A percentile compares a stretch with the other conserved stretches of the same genome.
Conservation (phyloP, 306 rosid genomes). For the Benincasa hispida region DNA sequence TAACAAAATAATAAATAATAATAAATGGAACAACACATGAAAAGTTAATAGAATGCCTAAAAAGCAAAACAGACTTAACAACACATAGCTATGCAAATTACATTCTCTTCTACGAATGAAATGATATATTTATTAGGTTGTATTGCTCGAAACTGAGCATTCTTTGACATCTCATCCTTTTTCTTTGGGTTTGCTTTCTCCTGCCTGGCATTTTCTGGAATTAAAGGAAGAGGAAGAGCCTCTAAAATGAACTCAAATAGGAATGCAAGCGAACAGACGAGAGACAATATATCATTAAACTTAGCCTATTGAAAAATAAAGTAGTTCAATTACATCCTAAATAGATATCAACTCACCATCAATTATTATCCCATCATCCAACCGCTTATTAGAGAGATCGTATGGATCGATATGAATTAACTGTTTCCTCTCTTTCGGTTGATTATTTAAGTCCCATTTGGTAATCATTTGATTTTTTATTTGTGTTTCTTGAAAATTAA, state of each 20-base stretch:
- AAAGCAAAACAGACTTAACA: not conserved
- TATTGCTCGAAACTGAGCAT: slow-evolving; percentile 82
- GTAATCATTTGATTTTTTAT: too few relatives aligned
- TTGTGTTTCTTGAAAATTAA: too few relatives aligned
- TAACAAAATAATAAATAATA: slow-evolving; percentile 11
- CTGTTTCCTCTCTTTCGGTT: slow-evolving; percentile 53
- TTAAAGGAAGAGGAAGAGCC: too few relatives aligned
- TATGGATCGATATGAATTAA: slow-evolving; percentile 48
- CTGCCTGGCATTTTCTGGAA: slow-evolving; percentile 42
- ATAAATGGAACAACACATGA: slow-evolving; percentile 7
- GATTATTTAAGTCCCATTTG: too few relatives aligned
- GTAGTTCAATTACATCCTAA: not conserved
- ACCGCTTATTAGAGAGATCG: slow-evolving; percentile 79
- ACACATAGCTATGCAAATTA: slow-evolving; percentile 39
- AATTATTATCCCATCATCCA: slow-evolving; percentile 36
- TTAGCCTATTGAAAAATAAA: not conserved
- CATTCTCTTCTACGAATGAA: slow-evolving; percentile 82
- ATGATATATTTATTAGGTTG: slow-evolving; percentile 80
- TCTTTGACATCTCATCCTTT: slow-evolving; percentile 52
- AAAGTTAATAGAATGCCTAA: not conserved
- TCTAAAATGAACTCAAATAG: not conserved
- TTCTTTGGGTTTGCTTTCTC: slow-evolving; percentile 38
- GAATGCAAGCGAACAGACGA: not conserved
- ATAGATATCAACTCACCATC: slow-evolving; percentile 31
- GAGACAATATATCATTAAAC: not conserved